These are phyloP conservation scores for Amanita molliuscula DNA, from an alignment of 768 basidiomycete species.

Conservation along the genomic window DNA sequence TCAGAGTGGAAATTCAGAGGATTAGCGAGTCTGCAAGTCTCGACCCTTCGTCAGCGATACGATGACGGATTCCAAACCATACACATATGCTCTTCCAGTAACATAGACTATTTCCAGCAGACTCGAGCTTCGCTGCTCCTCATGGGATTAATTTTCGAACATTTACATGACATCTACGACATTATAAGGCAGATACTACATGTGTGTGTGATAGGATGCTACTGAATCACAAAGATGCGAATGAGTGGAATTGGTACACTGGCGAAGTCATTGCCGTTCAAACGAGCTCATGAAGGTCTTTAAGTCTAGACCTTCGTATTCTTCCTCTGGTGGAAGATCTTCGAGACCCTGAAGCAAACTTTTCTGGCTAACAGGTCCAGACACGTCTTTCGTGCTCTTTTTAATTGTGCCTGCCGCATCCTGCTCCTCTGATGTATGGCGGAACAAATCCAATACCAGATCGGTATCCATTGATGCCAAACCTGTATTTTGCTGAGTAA, in stretches of 20 bases:
- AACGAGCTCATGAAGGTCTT: constrained; percentile 86
- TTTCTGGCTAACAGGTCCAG: constrained; percentile 62
- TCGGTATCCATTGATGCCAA: constrained; percentile 95
- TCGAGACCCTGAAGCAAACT: constrained; percentile 84
- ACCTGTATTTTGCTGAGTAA: constrained; percentile 95
- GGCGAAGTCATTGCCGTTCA: constrained; percentile 30
- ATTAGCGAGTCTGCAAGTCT: constrained; percentile 28
- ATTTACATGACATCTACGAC: constrained; percentile 2
- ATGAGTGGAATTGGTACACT: not conserved
- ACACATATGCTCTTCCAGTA: not conserved
- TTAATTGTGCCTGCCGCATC: constrained; percentile 41
- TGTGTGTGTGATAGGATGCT: not conserved
- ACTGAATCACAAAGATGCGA: not conserved
- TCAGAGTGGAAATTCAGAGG: constrained; percentile 73
- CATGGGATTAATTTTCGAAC: not conserved
- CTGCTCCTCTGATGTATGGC: constrained; percentile 72
- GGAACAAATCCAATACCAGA: constrained; percentile 90
- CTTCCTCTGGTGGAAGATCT: constrained; percentile 85
- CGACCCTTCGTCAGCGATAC: not conserved
- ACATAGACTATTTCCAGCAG: not conserved
- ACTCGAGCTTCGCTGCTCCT: not conserved
- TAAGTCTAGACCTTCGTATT: constrained; percentile 82
- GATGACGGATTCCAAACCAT: not conserved
- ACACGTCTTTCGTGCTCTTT: constrained; percentile 42
- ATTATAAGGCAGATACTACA: not conserved